Evolutionary conservation across 768 basidiomycete species (phyloP), one percentile per base, ranked within the genome.

Genomic region (Mycena maculata): DNA sequence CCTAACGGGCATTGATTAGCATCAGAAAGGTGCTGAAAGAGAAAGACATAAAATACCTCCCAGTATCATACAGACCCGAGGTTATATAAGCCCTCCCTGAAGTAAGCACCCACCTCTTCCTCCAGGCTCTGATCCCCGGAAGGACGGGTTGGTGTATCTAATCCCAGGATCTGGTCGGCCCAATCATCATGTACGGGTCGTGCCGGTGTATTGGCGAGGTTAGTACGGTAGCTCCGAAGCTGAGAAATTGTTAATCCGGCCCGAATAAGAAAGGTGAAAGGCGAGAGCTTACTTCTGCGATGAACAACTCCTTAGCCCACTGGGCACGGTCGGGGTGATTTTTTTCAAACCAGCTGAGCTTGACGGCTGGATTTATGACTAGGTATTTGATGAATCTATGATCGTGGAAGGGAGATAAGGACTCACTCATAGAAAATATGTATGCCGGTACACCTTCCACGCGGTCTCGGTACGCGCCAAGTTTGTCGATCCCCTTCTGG

Each of bases 401-500:
- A 44, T 10, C 9, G 47, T 13, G 28, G 6, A 33, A 47, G 15
- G 13, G 28, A 58, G 11, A 22, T 42, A 22, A 44, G 57, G 10
- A 47, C 57, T 47, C 9, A 61, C 60, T n/a, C 60, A 61, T 61
- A 0, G 60, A 25, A 13, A 61, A 52, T 22, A 36, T 33, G 9
- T 61, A 61, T 18, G 49, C 60, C 27, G 50, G 60, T 0, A 63
- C 53, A 22, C 38, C 33, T 22, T 65, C 45, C 20, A 63, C 53
- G 6, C 58, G 63, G 5, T 59, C 55, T 13, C 16, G 42, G 44
- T 72, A 72, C 1, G 22, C 6, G 2, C 41, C 36, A 3, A 72
- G 50, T 45, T 72, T 72, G 33, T 67, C 47, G 18, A 70, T 50
- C 3, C 71, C 68, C 6, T 60, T 15, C 36, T 70, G 53, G 20